Evolutionary conservation across 805 yeast genomes (phyloP).

Genomic region (Saccharomycopsis sp.): DNA sequence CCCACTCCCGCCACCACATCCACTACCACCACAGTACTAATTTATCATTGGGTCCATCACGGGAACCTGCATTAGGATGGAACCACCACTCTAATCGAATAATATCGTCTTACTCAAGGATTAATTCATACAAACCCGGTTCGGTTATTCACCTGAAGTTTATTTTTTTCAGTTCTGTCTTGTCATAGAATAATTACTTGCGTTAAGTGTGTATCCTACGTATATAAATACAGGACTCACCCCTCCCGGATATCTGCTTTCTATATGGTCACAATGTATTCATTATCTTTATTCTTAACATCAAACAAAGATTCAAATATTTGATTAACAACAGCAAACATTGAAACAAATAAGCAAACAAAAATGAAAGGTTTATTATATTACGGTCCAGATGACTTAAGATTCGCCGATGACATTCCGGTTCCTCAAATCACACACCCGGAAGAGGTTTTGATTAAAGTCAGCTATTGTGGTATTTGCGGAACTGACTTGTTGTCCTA

Average conservation of each 20-base stretch:
- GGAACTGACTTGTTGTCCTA: slow-evolving; percentile 59
- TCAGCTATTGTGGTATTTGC: slow-evolving; percentile 54
- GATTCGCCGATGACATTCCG: slow-evolving; percentile 29
- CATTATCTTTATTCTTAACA: background rate
- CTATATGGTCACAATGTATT: background rate
- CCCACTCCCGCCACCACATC: background rate
- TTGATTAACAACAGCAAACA: background rate
- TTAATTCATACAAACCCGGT: background rate
- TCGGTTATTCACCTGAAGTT: background rate
- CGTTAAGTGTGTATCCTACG: background rate
- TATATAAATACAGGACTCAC: background rate
- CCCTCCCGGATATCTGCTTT: background rate
- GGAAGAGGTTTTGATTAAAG: slow-evolving; percentile 38
- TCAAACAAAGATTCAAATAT: background rate
- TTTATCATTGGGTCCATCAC: background rate
- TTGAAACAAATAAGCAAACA: background rate
- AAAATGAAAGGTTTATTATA: slow-evolving; percentile 37
- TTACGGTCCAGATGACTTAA: slow-evolving; percentile 33
- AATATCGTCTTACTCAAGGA: background rate
- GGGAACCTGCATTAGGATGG: no score
- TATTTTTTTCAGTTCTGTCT: background rate
- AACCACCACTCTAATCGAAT: background rate
- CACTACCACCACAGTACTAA: background rate
- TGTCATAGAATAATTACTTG: background rate
- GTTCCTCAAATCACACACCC: slow-evolving; percentile 27